These are phyloP conservation scores for Lepraria neglecta DNA, from an alignment of 495 filamentous ascomycete genomes.

Conservation along the genomic window DNA sequence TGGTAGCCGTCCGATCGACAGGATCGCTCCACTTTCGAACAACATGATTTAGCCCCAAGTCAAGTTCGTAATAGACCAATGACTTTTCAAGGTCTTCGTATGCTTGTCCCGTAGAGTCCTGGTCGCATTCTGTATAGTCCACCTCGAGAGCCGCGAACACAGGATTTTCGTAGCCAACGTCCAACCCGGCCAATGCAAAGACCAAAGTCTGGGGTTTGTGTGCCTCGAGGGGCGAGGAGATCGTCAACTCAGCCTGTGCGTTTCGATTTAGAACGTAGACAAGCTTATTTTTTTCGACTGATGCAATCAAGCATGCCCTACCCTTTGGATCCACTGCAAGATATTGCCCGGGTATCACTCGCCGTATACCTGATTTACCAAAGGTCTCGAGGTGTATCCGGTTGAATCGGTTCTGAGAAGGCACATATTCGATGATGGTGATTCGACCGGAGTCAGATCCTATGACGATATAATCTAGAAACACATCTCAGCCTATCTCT, in stretches of 20 bases:
- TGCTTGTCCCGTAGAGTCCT: slow-evolving; percentile 81
- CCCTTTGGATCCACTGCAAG: slow-evolving; percentile 92
- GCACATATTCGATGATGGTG: slow-evolving; percentile 85
- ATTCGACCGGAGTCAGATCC: slow-evolving; percentile 94
- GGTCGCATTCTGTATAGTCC: slow-evolving; percentile 85
- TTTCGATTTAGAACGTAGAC: slow-evolving; percentile 98
- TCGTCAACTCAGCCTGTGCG: slow-evolving; percentile 86
- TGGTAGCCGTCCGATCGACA: slow-evolving; percentile 81
- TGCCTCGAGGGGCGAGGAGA: slow-evolving; percentile 95
- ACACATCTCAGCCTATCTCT: slow-evolving; percentile 54
- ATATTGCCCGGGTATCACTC: slow-evolving; percentile 92
- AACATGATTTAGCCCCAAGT: slow-evolving; percentile 94
- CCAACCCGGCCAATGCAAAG: slow-evolving; percentile 76
- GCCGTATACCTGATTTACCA: slow-evolving; percentile 91
- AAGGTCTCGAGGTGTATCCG: slow-evolving; percentile 93
- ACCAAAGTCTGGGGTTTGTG: slow-evolving; percentile 92
- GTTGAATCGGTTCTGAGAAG: slow-evolving; percentile 78
- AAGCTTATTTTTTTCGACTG: slow-evolving; percentile 97
- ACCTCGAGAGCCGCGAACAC: slow-evolving; percentile 92
- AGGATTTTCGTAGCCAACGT: slow-evolving; percentile 95
- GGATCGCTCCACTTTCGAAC: slow-evolving; percentile 91
- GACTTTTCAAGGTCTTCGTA: slow-evolving; percentile 77
- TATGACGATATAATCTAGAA: slow-evolving; percentile 89
- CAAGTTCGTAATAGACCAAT: slow-evolving; percentile 94
- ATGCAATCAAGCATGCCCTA: slow-evolving; percentile 86